Evolutionary conservation across 2,329 filamentous ascomycete genomes (phyloP).

Genomic region (Aspergillus brunneoviolaceus): DNA sequence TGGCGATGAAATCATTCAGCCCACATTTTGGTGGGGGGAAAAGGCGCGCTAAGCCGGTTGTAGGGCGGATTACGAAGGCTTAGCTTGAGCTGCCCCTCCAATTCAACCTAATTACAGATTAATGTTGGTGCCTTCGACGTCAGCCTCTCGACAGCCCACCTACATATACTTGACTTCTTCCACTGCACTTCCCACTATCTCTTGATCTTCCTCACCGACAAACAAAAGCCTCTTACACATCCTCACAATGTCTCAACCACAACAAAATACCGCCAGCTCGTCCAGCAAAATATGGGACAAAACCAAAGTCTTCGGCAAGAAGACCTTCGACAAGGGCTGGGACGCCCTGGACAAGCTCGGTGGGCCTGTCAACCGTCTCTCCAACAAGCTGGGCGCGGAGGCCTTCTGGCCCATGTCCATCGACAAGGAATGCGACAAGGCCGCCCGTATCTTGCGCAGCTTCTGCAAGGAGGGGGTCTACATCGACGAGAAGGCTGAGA

Average conservation of each 20-base stretch:
- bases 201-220: neutral
- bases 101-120: neutral
- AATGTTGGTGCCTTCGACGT: neutral
- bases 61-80: neutral
- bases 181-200: too few relatives aligned
- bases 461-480: conserved; percentile 82
- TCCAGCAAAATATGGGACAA: conserved; percentile 6
- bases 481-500: conserved; percentile 54
- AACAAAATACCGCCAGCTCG: neutral
- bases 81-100: neutral
- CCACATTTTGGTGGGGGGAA: neutral
- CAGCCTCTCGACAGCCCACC: neutral
- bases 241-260: conserved; percentile 7
- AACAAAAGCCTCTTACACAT: too few relatives aligned
- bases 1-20: neutral
- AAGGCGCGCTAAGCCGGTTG: neutral
- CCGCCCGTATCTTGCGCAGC: conserved; percentile 79
- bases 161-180: neutral
- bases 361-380: conserved; percentile 73
- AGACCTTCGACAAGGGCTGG: conserved; percentile 72
- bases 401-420: conserved; percentile 82
- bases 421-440: conserved; percentile 88
- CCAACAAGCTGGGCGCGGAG: conserved; percentile 76
- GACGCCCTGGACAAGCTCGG: conserved; percentile 66
- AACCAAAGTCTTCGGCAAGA: conserved; percentile 53